Evolutionary conservation across 139 green algal genomes (phyloP), one percentile per base, ranked within the genome.

Genomic region (Closterium sp.): DNA sequence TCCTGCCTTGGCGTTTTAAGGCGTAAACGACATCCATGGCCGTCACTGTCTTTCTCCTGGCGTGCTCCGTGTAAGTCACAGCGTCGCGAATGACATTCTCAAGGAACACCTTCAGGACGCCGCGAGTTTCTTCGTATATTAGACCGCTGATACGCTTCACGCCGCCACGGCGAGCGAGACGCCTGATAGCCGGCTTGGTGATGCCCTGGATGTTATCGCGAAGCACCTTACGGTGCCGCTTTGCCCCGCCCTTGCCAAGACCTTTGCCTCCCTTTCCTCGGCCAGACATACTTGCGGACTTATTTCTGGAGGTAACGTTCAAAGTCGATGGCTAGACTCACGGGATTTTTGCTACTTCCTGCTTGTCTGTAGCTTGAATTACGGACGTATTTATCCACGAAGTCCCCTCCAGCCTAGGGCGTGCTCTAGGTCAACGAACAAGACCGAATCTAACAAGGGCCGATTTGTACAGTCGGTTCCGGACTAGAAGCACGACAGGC

Each of bases 11-110:
- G n/a, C n/a, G n/a, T n/a, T n/a, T n/a, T n/a, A n/a, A n/a, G n/a
- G 97, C 97, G 94, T 98, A 99, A 9, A 99, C 97, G 4, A 99
- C 97, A 92, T 99, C 97, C 95, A 99, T 97, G 62, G 97, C 97
- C 42, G 97, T 98, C 38, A 99, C 97, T 21, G 97, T 99, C 97
- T 99, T 99, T 90, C 97, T 95, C 91, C 97, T 95, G 86, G 97
- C 97, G 97, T 99, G 97, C 97, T 99, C 97, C 79, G 97, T 99
- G 97, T 99, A 99, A 94, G 98, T 99, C 38, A 99, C 98, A 29
- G 97, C 97, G 93, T 99, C 97, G 90, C 97, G 89, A 87, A 96
- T 95, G 34, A 97, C 94, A 94, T 97, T 96, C 85, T 95, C 93
- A 13, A 96, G 90, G 89, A 96, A 95, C 88, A 96, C 93, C 95